These are phyloP conservation scores for Fragaria ananassa DNA, from an alignment of 306 rosid species.

Conservation along the genomic window DNA sequence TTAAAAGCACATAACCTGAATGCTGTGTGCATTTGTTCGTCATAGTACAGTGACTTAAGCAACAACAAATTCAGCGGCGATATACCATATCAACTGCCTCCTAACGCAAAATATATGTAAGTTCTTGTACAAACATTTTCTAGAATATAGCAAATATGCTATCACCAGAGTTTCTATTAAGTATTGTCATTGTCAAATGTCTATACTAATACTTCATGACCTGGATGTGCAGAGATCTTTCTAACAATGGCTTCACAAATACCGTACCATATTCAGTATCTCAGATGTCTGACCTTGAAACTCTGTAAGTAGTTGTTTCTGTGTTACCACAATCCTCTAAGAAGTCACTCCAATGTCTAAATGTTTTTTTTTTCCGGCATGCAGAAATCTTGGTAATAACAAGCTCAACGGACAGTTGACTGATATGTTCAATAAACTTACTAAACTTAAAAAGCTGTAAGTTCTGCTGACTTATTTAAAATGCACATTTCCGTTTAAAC, in stretches of 20 bases:
- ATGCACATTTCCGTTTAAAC: not conserved
- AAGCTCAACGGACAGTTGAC: conserved; percentile 66
- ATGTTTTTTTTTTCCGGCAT: conserved; percentile 12
- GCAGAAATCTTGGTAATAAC: conserved; percentile 79
- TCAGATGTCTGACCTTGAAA: conserved; percentile 57
- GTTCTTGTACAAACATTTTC: conserved; percentile 21
- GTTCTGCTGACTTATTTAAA: conserved; percentile 21
- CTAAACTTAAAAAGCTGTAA: conserved; percentile 69
- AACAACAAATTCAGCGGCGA: conserved; percentile 71
- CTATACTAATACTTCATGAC: conserved; percentile 22
- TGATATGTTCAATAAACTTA: conserved; percentile 63
- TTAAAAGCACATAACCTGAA: conserved; percentile 30
- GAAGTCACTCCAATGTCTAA: conserved; percentile 20
- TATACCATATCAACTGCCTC: conserved; percentile 92
- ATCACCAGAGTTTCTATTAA: not conserved
- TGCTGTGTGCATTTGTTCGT: conserved; percentile 46
- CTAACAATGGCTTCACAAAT: conserved; percentile 61
- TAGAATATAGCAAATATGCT: not conserved
- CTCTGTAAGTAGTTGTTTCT: conserved; percentile 48
- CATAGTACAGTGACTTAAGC: conserved; percentile 94
- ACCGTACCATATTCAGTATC: conserved; percentile 69
- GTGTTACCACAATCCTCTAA: not conserved
- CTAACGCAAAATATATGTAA: conserved; percentile 65
- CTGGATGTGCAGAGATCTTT: conserved; percentile 66
- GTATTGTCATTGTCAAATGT: conserved; percentile 13